phyloP scores from a whole-genome alignment of 106 monocot species.

The Vanilla planifolia region DNA sequence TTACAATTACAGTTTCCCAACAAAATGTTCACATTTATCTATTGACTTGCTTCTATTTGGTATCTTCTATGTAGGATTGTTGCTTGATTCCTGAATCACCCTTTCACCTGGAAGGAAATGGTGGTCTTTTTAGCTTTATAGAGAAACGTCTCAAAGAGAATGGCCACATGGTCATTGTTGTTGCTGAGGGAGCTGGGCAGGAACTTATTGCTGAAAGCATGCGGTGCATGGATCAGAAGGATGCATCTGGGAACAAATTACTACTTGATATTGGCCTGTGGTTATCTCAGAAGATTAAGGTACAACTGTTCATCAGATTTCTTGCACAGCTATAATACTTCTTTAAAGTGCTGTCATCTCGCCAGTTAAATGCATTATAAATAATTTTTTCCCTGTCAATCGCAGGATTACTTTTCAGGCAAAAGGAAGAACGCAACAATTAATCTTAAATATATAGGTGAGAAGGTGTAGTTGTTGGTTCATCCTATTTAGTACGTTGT shows the following conservation, averaged over 20 bases:
- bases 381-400: neutral
- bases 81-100: conserved; percentile 62
- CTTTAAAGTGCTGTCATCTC: neutral
- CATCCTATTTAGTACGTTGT: too few species aligned
- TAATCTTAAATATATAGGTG: conserved; percentile 51
- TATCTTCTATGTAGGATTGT: conserved; percentile 25
- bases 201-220: conserved; percentile 33
- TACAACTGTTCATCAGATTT: neutral
- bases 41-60: neutral
- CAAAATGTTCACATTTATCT: neutral
- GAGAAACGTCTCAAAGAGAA: conserved; percentile 45
- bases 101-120: conserved; percentile 47
- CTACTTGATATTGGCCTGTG: conserved; percentile 52
- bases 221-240: conserved; percentile 27
- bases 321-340: neutral
- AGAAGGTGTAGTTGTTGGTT: neutral
- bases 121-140: conserved; percentile 41
- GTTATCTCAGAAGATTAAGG: conserved; percentile 55
- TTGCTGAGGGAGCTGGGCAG: conserved; percentile 59
- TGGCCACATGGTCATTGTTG: conserved; percentile 59
- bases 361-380: neutral
- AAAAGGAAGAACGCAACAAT: conserved; percentile 25
- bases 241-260: conserved; percentile 50
- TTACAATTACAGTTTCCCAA: neutral
- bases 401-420: conserved; percentile 27